A percentile compares a stretch with the other conserved stretches of the same genome.
phyloP scores from a whole-genome alignment of 2,329 filamentous ascomycete genomes.

The Paraphaeosphaeria sporulosa region DNA sequence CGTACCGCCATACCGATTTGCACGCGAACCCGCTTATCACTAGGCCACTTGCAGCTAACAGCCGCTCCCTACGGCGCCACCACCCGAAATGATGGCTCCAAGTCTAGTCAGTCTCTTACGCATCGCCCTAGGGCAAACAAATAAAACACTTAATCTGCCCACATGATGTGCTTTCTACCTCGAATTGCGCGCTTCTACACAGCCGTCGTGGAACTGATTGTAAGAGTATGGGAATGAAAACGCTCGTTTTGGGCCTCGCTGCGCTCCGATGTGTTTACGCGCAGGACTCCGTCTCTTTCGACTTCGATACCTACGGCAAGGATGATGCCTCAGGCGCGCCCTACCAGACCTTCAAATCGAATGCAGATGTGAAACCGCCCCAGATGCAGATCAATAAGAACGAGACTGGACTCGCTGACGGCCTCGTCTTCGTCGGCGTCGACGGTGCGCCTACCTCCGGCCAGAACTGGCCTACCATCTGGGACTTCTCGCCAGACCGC shows the following conservation, averaged over 20 bases:
- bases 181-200: background rate
- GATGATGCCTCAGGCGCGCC: slow-evolving; percentile 21
- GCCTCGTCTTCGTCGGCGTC: slow-evolving; percentile 26
- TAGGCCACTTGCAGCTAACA: background rate
- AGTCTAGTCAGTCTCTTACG: background rate
- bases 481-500: slow-evolving; percentile 24
- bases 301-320: slow-evolving; percentile 22
- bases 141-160: background rate
- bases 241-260: background rate
- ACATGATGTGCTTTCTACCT: background rate
- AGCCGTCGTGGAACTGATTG: background rate
- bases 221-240: background rate
- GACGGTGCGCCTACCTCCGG: slow-evolving; percentile 26
- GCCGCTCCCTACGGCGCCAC: background rate
- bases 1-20: no score
- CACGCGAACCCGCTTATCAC: background rate
- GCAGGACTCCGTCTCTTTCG: slow-evolving; percentile 25
- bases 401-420: slow-evolving; percentile 18
- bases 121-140: background rate
- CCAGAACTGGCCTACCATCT: slow-evolving; percentile 30
- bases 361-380: slow-evolving; percentile 23
- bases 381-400: slow-evolving; percentile 27
- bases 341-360: slow-evolving; percentile 28
- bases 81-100: background rate
- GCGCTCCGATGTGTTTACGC: slow-evolving; percentile 15